phyloP scores from a whole-genome alignment of 495 filamentous ascomycete species.

The Penicillium cosmopolitanum region DNA sequence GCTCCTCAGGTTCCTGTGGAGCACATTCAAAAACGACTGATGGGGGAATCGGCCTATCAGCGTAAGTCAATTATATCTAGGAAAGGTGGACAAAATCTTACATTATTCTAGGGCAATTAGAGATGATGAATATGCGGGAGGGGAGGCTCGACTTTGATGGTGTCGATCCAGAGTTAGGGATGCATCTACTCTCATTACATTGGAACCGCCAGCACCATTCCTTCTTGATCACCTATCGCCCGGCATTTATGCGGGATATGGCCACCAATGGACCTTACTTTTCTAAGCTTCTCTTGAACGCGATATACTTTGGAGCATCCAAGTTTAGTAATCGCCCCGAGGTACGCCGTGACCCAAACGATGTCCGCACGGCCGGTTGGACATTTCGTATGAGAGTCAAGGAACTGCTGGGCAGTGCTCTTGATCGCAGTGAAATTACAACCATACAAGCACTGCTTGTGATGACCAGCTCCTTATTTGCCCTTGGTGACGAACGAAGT shows the following conservation, averaged over 20 bases:
- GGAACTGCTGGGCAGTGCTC: conserved; percentile 29
- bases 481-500: conserved; percentile 29
- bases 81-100: neutral
- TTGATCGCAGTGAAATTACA: conserved; percentile 34
- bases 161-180: conserved; percentile 41
- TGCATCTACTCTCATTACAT: conserved; percentile 43
- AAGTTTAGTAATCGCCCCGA: conserved; percentile 37
- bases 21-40: conserved; percentile 25
- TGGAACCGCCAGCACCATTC: conserved; percentile 46
- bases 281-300: conserved; percentile 45
- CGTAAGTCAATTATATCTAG: conserved; percentile 18
- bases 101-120: conserved; percentile 27
- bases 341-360: conserved; percentile 33
- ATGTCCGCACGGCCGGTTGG: conserved; percentile 30
- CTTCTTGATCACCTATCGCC: conserved; percentile 39
- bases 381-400: conserved; percentile 35
- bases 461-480: conserved; percentile 35
- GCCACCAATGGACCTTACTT: conserved; percentile 41
- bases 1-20: conserved; percentile 19
- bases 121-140: conserved; percentile 30
- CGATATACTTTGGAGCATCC: conserved; percentile 42
- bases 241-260: conserved; percentile 48
- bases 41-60: conserved; percentile 35
- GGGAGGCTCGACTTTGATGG: conserved; percentile 47
- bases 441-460: conserved; percentile 35